Evolutionary conservation across 176 grass and related monocot species (phyloP), one percentile per base, ranked within the genome.

Genomic region (Tillandsia leiboldiana): DNA sequence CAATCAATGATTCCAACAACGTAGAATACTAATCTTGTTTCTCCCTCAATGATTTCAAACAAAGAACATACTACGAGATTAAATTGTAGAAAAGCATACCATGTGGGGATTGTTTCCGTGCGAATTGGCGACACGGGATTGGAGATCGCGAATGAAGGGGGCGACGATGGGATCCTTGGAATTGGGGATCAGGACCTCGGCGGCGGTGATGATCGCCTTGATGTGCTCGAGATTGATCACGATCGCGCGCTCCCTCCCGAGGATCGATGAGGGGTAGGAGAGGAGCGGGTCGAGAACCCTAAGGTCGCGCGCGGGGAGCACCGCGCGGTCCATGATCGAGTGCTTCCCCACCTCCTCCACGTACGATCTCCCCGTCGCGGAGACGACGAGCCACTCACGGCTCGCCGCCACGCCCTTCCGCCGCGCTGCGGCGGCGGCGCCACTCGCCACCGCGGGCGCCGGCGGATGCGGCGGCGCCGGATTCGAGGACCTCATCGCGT

Each of bases 151-250:
- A 26, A 91, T 75, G 68, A 91, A 96, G 49, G 80, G 83, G 51
- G 86, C 66, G 67, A 91, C 64, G 33, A 69, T 63, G 8, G 75
- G 82, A 70, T 84, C 81, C 33, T 67, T 72, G 49, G 83, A 78
- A 70, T 87, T 78, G n/a, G 81, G 78, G 72, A 91, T 82, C 33
- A 96, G 79, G 63, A 86, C 88, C 86, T 89, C 83, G 71, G 74
- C 10, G 63, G 88, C 92, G 65, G 88, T 96, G 58, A 96, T 71
- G 50, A 91, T 79, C 67, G 71, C 86, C 79, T 79, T 84, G 88
- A 91, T 85, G 81, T 81, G 79, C 78, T 96, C 88, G 73, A 92
- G 82, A 70, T 87, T 96, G 15, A 96, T 59, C 67, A 96, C 86
- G 74, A 96, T 75, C 61, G 89, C 86, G 56, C 86, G 79, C 13